A percentile compares a stretch with the other conserved stretches of the same genome.
phyloP scores from a whole-genome alignment of 306 rosid species.

The Malus orientalis region DNA sequence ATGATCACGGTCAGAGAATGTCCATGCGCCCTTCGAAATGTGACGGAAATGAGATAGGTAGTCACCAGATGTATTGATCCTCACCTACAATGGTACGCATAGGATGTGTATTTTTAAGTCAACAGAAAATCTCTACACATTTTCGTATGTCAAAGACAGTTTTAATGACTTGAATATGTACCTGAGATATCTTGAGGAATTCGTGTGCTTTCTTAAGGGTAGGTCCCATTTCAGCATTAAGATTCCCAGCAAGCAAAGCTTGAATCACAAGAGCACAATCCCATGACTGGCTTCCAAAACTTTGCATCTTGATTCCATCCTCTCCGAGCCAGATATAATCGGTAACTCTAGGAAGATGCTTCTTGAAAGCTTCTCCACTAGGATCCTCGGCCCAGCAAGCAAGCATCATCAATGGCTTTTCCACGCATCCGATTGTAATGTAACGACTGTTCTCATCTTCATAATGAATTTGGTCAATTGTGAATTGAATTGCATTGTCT shows the following conservation, averaged over 20 bases:
- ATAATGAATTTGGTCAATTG: slow-evolving; percentile 22
- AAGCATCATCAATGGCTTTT: slow-evolving; percentile 34
- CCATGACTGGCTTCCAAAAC: slow-evolving; percentile 37
- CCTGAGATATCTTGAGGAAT: slow-evolving; percentile 24
- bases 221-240: slow-evolving; percentile 13
- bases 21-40: slow-evolving; percentile 34
- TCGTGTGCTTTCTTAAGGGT: slow-evolving; percentile 21
- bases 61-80: slow-evolving; percentile 23
- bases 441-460: slow-evolving; percentile 32
- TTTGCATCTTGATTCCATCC: slow-evolving; percentile 39
- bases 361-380: slow-evolving; percentile 31
- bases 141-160: background rate
- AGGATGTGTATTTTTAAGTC: background rate
- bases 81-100: background rate
- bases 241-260: slow-evolving; percentile 29
- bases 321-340: slow-evolving; percentile 37
- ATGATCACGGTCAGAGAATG: slow-evolving; percentile 35
- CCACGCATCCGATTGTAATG: slow-evolving; percentile 34
- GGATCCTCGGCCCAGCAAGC: slow-evolving; percentile 42
- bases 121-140: background rate
- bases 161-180: background rate
- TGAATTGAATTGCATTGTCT: slow-evolving; percentile 17
- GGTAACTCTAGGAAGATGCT: slow-evolving; percentile 32
- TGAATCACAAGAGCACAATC: slow-evolving; percentile 28
- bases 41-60: slow-evolving; percentile 19